phyloP scores from a whole-genome alignment of 2,329 filamentous ascomycete genomes.

The Conoideocrella luteorostrata region DNA sequence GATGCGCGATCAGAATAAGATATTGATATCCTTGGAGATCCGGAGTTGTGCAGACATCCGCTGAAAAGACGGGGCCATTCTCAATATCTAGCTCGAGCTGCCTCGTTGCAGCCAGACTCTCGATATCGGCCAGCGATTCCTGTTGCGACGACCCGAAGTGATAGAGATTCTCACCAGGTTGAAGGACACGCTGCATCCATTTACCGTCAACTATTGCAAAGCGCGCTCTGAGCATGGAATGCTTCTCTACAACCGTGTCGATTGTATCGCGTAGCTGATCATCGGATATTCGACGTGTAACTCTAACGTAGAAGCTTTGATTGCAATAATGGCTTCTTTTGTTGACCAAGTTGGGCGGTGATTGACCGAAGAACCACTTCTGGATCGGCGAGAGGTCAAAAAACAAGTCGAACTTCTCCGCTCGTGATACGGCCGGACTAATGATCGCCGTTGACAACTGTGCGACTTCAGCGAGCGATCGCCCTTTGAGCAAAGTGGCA shows the following conservation, averaged over 20 bases:
- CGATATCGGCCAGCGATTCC: conserved; percentile 1
- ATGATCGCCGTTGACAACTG: not conserved
- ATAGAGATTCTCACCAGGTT: not conserved
- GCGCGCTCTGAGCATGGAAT: conserved; percentile 11
- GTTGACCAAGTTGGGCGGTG: not conserved
- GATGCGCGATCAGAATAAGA: conserved; percentile 27
- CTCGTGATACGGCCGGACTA: too few species aligned
- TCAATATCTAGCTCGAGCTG: conserved; percentile 5
- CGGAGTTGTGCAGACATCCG: conserved; percentile 2
- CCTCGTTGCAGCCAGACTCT: not conserved
- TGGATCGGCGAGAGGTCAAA: conserved; percentile 11
- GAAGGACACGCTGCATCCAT: conserved; percentile 7
- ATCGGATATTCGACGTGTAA: not conserved
- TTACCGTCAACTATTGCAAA: conserved; percentile 2
- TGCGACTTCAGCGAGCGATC: conserved; percentile 2
- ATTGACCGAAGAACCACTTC: conserved; percentile 5
- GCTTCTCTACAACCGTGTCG: conserved; percentile 4
- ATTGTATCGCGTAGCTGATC: conserved; percentile 1
- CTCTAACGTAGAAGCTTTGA: conserved; percentile 5
- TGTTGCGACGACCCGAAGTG: conserved; percentile 5
- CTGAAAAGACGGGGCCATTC: conserved; percentile 10
- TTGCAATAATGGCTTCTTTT: conserved; percentile 3
- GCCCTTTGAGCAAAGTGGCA: conserved; percentile 6
- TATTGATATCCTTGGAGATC: conserved; percentile 16
- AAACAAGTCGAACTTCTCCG: not conserved